Evolutionary conservation across 2,329 filamentous ascomycete species (phyloP).

Genomic region (Calonectria crousiana): DNA sequence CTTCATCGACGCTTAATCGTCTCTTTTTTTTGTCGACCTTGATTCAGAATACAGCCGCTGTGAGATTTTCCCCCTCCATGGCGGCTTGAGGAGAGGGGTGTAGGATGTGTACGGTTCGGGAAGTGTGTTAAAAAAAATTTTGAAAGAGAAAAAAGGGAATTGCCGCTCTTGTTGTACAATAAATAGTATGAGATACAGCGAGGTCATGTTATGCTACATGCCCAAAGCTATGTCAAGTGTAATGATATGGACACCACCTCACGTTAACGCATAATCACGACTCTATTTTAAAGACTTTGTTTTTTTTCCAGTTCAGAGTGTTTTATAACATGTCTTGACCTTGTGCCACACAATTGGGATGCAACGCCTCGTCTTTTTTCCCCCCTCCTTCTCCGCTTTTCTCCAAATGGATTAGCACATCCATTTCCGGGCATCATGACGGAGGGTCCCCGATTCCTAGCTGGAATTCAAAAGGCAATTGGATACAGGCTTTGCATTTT

Average conservation of each 20-base stretch:
- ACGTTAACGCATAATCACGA: slow-evolving; percentile 5
- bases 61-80: not conserved
- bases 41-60: not conserved
- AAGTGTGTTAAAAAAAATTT: slow-evolving; percentile 34
- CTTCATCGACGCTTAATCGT: slow-evolving; percentile 79
- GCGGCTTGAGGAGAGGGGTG: not conserved
- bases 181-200: slow-evolving; percentile 40
- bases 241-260: slow-evolving; percentile 38
- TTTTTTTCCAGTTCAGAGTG: not conserved
- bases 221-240: slow-evolving; percentile 34
- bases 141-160: slow-evolving; percentile 27
- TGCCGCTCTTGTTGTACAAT: slow-evolving; percentile 47
- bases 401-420: not conserved
- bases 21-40: not conserved
- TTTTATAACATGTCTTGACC: not conserved
- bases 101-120: slow-evolving; percentile 26
- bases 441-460: not conserved
- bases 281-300: not conserved
- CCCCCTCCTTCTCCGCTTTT: not conserved
- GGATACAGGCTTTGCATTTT: not conserved
- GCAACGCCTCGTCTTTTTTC: not conserved
- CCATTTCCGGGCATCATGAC: not conserved
- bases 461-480: not conserved
- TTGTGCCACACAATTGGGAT: no score
- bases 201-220: slow-evolving; percentile 37